phyloP scores from a whole-genome alignment of 805 yeast genomes.

The Ogataea populi-albae region DNA sequence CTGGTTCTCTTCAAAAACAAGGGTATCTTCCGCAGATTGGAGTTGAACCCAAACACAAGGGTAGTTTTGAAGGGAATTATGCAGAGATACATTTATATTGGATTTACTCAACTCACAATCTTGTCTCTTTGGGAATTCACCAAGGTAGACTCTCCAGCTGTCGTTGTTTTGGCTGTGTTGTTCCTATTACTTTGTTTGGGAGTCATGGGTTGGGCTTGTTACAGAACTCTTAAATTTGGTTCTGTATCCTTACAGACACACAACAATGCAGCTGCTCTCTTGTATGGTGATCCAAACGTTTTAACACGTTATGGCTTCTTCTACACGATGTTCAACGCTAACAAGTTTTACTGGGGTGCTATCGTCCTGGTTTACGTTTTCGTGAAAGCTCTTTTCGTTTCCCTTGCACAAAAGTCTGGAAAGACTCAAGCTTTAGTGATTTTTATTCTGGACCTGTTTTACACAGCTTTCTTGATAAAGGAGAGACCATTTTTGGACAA shows the following conservation, averaged over 20 bases:
- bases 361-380: conserved; percentile 60
- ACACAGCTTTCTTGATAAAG: conserved; percentile 59
- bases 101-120: conserved; percentile 76
- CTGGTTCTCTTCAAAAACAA: conserved; percentile 37
- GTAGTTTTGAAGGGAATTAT: conserved; percentile 72
- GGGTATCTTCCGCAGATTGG: conserved; percentile 16
- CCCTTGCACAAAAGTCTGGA: conserved; percentile 77
- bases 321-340: conserved; percentile 84
- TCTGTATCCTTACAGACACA: conserved; percentile 52
- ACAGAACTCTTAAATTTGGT: conserved; percentile 63
- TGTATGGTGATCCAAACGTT: conserved; percentile 73
- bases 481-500: conserved; percentile 77
- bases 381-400: conserved; percentile 69
- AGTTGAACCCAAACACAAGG: conserved; percentile 42
- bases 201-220: conserved; percentile 62
- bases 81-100: conserved; percentile 76
- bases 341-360: conserved; percentile 78
- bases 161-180: conserved; percentile 74
- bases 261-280: conserved; percentile 81
- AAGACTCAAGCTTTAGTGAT: conserved; percentile 75
- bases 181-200: conserved; percentile 61
- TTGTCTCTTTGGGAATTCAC: conserved; percentile 88
- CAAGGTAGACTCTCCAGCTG: conserved; percentile 80
- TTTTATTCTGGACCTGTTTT: conserved; percentile 72
- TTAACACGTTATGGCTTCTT: conserved; percentile 83